Base-by-base conservation (phyloP, 129 eudicot species). In the Escallonia rubra region DNA sequence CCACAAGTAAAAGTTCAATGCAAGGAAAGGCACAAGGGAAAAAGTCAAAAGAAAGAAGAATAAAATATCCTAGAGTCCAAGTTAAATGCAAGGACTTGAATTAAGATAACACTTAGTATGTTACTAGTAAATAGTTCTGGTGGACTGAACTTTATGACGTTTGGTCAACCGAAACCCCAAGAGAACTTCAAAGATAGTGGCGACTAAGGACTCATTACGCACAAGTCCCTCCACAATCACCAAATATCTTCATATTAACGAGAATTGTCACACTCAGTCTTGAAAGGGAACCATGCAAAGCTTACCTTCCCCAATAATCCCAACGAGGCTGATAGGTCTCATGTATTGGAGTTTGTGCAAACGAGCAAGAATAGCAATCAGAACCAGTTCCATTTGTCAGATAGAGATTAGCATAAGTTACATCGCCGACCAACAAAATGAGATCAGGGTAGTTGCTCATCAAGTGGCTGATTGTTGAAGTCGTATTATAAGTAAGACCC, bases 241-340 rank as follows among this genome's bases (percentile, higher is more conserved):
- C 34, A 23, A 23, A 23, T 23, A 23, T 23, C 34, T 23, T 23
- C 34, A 23, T 23, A 23, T 23, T 23, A 23, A 23, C 34, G 34
- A 23, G 34, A 23, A 23, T 23, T 23, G 34, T 1, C 34, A 23
- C 10, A 14, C 15, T 13, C 48, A 42, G 10, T 3, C 13, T 38
- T 59, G 43, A 38, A 14, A 67, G 3, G 14, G 43, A 56, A 51
- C 51, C 48, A 65, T 7, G 40, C 3, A 51, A 51, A 51, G 49
- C 16, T 74, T 67, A 93, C 98, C 98, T 89, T 86, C 99, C 99
- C 99, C 99, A 93, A 57, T 80, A 93, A 80, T 93, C 99, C 99
- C 99, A 93, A 47, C 99, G 92, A 3, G 96, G 99, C 55, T 93
- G 99, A 80, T 93, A 89, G 1, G 99, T 93, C 72, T 93, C 99